Evolutionary conservation across 371 early-diverging fungal genomes (phyloP).

Genomic region (Mortierella polycephala): DNA sequence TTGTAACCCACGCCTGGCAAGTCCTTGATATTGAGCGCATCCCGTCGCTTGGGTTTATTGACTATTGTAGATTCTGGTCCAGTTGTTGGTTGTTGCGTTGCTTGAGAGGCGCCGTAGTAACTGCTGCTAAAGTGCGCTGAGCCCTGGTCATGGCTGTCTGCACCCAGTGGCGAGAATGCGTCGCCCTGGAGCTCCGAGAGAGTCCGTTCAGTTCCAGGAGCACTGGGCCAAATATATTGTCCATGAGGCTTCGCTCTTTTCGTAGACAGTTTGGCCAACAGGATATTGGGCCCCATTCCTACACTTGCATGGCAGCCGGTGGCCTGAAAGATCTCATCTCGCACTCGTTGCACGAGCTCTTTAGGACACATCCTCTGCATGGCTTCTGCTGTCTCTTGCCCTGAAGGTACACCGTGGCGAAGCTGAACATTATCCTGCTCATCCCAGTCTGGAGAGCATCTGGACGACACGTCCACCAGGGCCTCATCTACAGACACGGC

Average conservation of each 20-base stretch:
- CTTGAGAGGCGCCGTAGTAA: constrained; percentile 3
- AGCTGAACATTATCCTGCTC: constrained; percentile 45
- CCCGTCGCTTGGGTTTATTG: background rate
- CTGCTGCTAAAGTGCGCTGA: background rate
- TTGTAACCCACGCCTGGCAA: constrained; percentile 47
- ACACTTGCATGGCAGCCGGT: constrained; percentile 80
- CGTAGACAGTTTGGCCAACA: constrained; percentile 85
- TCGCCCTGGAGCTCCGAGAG: constrained; percentile 24
- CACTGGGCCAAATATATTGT: constrained; percentile 55
- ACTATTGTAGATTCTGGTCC: background rate
- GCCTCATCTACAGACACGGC: constrained; percentile 88
- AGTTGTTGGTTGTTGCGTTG: background rate
- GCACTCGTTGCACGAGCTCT: constrained; percentile 61
- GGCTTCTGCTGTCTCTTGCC: constrained; percentile 22
- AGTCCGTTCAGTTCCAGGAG: constrained; percentile 22
- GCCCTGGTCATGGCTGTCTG: background rate
- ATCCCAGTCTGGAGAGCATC: constrained; percentile 48
- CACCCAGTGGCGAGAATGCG: background rate
- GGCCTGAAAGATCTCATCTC: constrained; percentile 60
- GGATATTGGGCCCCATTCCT: constrained; percentile 79
- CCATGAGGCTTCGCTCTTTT: constrained; percentile 87
- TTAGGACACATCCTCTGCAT: constrained; percentile 5
- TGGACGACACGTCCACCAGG: constrained; percentile 74
- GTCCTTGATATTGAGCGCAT: constrained; percentile 28
- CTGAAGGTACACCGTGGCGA: background rate